Percentiles rank a stretch among this genome's conserved stretches.
Evolutionary conservation across 345 rosid genomes (phyloP).

Genomic region (Ricinus communis): DNA sequence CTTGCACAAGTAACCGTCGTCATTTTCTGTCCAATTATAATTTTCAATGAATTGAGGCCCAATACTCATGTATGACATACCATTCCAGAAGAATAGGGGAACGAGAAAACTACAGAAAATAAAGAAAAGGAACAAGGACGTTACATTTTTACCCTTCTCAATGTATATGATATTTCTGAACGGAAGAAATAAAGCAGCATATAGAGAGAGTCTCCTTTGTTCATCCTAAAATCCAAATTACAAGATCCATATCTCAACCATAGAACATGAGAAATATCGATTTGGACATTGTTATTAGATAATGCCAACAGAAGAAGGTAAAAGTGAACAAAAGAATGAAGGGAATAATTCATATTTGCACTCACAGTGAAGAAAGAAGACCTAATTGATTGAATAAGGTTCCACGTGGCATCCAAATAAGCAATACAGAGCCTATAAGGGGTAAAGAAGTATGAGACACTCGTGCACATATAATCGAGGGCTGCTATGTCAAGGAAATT

Average conservation of each 20-base stretch:
- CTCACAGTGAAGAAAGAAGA: conserved; percentile 56
- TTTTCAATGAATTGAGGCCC: not conserved
- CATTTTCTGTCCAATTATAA: too few relatives aligned
- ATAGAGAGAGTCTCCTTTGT: conserved; percentile 65
- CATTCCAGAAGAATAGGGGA: not conserved
- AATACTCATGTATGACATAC: not conserved
- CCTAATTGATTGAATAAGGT: conserved; percentile 57
- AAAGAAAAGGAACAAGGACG: not conserved
- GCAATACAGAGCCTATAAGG: conserved; percentile 56
- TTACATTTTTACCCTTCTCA: conserved; percentile 68
- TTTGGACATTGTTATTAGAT: not conserved
- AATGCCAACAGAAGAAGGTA: conserved; percentile 11
- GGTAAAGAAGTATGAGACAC: conserved; percentile 13
- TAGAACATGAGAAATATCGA: not conserved
- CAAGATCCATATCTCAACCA: conserved; percentile 18
- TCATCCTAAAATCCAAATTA: conserved; percentile 58
- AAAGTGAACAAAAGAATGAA: not conserved
- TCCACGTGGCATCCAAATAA: conserved; percentile 67
- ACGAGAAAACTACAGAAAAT: too few relatives aligned
- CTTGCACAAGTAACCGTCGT: too few relatives aligned
- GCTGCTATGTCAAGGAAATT: not conserved
- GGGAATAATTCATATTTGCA: not conserved
- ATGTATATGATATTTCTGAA: conserved; percentile 48
- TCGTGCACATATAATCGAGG: not conserved
- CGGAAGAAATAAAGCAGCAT: conserved; percentile 86